Percentiles rank a stretch among this genome's conserved stretches.
phyloP scores from a whole-genome alignment of 2,329 filamentous ascomycete genomes.

The Fusarium piperis region DNA sequence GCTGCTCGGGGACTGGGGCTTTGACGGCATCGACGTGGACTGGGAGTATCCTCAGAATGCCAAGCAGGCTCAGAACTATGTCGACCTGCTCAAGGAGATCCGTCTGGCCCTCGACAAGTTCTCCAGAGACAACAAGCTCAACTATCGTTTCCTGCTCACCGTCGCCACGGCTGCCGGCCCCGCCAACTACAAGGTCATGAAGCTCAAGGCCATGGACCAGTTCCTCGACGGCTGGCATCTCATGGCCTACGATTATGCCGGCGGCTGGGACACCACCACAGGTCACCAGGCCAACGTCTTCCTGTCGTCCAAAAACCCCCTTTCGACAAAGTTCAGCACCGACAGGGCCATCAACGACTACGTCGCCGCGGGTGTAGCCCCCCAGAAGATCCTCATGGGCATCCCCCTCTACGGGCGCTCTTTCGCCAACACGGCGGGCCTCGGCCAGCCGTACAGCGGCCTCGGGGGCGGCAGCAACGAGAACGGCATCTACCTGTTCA shows the following conservation, averaged over 20 bases:
- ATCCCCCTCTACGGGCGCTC: constrained; percentile 84
- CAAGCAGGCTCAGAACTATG: constrained; percentile 48
- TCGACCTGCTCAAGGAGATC: constrained; percentile 34
- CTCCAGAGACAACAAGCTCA: constrained; percentile 50
- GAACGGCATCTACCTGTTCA: constrained; percentile 77
- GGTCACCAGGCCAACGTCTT: constrained; percentile 79
- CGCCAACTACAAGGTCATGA: constrained; percentile 59
- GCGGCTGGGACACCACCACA: constrained; percentile 69
- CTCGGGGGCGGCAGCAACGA: constrained; percentile 68
- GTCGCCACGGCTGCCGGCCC: constrained; percentile 61
- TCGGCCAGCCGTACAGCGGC: constrained; percentile 71
- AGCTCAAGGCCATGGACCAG: constrained; percentile 63
- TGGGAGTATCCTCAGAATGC: constrained; percentile 62
- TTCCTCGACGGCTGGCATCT: constrained; percentile 69
- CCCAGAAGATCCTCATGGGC: constrained; percentile 76
- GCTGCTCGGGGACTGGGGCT: constrained; percentile 74
- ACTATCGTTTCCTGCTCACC: constrained; percentile 61
- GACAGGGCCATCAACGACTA: constrained; percentile 67
- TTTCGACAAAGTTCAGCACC: constrained; percentile 74
- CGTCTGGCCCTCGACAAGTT: constrained; percentile 56
- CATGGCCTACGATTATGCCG: constrained; percentile 78
- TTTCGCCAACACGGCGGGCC: constrained; percentile 73
- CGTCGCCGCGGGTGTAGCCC: constrained; percentile 63
- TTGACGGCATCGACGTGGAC: constrained; percentile 67
- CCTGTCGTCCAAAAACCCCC: constrained; percentile 58